phyloP scores from a whole-genome alignment of 2,329 filamentous ascomycete genomes.

The Blumeria graminis region DNA sequence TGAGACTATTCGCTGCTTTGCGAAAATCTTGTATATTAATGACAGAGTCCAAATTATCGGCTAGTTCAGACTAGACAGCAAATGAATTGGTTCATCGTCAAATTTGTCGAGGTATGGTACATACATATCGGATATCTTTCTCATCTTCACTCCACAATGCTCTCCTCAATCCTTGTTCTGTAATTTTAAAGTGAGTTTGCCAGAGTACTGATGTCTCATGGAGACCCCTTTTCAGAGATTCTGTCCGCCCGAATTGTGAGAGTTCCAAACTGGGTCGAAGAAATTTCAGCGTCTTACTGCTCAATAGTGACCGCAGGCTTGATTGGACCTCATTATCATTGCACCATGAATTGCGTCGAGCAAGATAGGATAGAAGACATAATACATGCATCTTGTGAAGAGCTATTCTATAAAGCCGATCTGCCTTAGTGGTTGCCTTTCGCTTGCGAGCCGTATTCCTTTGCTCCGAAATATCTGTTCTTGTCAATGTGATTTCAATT shows the following conservation, averaged over 20 bases:
- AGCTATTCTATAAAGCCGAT: conserved; percentile 35
- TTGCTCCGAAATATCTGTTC: conserved; percentile 6
- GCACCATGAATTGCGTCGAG: conserved; percentile 69
- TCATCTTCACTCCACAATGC: conserved; percentile 52
- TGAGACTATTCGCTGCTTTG: conserved; percentile 32
- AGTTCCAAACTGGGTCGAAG: conserved; percentile 43
- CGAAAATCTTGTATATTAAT: conserved; percentile 48
- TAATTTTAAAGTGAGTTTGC: conserved; percentile 44
- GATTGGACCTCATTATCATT: conserved; percentile 49
- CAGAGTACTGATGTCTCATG: conserved; percentile 43
- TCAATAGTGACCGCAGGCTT: conserved; percentile 37
- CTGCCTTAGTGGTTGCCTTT: conserved; percentile 28
- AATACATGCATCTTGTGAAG: conserved; percentile 75
- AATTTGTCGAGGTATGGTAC: conserved; percentile 8
- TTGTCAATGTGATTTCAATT: conserved; percentile 16
- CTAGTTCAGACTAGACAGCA: conserved; percentile 7
- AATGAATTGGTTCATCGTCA: too few relatives aligned
- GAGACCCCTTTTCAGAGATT: conserved; percentile 59
- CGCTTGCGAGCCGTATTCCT: conserved; percentile 9
- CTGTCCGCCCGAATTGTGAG: conserved; percentile 51
- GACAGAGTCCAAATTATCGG: conserved; percentile 30
- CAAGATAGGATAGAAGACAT: conserved; percentile 56
- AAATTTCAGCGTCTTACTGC: conserved; percentile 37
- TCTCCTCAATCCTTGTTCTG: conserved; percentile 41
- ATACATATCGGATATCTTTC: conserved; percentile 33